phyloP scores from a whole-genome alignment of 495 filamentous ascomycete species.

The Poronia punctata region DNA sequence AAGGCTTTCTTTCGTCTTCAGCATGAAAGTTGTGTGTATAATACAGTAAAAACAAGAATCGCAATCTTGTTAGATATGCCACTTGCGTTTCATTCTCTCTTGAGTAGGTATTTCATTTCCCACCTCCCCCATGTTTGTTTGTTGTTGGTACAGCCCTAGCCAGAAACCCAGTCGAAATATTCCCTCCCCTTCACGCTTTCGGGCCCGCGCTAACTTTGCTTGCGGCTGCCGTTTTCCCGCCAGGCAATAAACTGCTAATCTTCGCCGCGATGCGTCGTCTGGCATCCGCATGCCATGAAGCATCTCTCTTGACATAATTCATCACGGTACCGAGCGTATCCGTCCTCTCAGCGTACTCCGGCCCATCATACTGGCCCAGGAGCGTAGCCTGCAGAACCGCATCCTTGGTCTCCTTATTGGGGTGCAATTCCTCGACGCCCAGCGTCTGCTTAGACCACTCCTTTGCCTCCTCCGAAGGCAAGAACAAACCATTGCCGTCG shows the following conservation, averaged over 20 bases:
- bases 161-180: no score
- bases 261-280: conserved; percentile 25
- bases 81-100: no score
- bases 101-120: no score
- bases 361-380: conserved; percentile 34
- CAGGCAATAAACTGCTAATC: conserved; percentile 24
- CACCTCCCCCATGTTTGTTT: neutral
- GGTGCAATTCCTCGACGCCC: conserved; percentile 10
- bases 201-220: neutral
- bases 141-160: neutral
- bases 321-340: conserved; percentile 28
- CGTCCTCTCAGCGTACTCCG: conserved; percentile 19
- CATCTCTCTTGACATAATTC: conserved; percentile 30
- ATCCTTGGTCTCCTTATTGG: conserved; percentile 24
- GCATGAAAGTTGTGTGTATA: conserved; percentile 1
- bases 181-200: conserved; percentile 3
- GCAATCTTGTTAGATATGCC: conserved; percentile 7
- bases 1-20: conserved; percentile 5
- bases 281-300: conserved; percentile 31
- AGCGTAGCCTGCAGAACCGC: conserved; percentile 33
- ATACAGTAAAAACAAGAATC: conserved; percentile 12
- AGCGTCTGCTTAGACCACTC: conserved; percentile 5
- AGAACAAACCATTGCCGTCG: conserved; percentile 12
- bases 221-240: neutral
- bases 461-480: conserved; percentile 11